A percentile compares a stretch with the other conserved stretches of the same genome.
These are phyloP conservation scores for Nicotiana otophora DNA, from an alignment of 257 asterid species.

Conservation along the genomic window DNA sequence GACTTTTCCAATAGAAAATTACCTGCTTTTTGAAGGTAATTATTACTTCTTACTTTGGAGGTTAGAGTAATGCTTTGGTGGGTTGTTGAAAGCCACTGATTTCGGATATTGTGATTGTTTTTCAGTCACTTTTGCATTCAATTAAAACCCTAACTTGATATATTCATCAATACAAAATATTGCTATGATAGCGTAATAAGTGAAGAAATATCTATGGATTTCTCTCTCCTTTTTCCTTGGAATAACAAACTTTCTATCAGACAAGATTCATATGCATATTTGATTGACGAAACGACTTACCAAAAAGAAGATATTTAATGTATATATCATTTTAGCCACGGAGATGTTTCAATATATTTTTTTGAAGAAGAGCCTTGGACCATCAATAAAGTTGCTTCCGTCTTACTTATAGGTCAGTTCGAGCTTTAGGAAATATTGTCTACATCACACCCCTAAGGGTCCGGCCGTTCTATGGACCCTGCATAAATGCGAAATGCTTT, in stretches of 20 bases:
- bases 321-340: too few species aligned
- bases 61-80: constrained; percentile 17
- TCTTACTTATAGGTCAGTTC: too few species aligned
- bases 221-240: neutral
- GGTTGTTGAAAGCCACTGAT: constrained; percentile 44
- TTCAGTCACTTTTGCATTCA: neutral
- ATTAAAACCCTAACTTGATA: neutral
- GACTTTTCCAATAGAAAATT: neutral
- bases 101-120: constrained; percentile 28
- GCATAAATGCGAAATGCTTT: too few species aligned
- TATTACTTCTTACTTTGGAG: constrained; percentile 8
- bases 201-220: neutral
- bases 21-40: constrained; percentile 13
- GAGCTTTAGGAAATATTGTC: fast-evolving
- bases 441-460: too few species aligned
- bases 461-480: fast-evolving
- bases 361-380: too few species aligned
- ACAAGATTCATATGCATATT: neutral
- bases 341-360: neutral
- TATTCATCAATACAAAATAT: constrained; percentile 5
- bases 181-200: neutral
- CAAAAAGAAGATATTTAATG: too few species aligned
- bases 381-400: too few species aligned
- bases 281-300: neutral
- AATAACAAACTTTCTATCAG: neutral